These are phyloP conservation scores for Aureobasidium sp. DNA, from an alignment of 2,329 filamentous ascomycete species.

Conservation along the genomic window DNA sequence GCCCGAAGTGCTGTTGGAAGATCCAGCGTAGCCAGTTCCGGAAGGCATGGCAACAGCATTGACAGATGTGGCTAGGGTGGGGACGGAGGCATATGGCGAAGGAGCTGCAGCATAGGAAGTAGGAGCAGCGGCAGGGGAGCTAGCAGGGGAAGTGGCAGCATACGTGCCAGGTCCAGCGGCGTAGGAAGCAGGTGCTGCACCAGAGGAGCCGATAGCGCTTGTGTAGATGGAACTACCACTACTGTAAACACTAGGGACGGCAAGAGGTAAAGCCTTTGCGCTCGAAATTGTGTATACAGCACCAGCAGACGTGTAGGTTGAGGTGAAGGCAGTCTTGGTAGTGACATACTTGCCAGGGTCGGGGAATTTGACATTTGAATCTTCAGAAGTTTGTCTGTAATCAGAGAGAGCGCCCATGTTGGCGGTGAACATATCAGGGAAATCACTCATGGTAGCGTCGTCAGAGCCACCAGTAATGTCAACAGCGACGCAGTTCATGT, in stretches of 20 bases:
- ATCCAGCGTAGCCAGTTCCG: conserved; percentile 9
- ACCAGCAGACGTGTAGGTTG: conserved; percentile 12
- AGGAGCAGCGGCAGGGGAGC: conserved; percentile 20
- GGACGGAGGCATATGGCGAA: conserved; percentile 15
- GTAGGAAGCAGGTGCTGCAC: not conserved
- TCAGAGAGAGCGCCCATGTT: conserved; percentile 51
- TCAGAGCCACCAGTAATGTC: conserved; percentile 52
- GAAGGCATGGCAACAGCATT: conserved; percentile 14
- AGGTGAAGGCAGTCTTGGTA: conserved; percentile 21
- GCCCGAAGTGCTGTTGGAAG: conserved; percentile 12
- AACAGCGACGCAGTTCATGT: conserved; percentile 90
- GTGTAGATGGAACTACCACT: not conserved
- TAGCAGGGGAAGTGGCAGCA: conserved; percentile 16
- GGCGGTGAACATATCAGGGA: conserved; percentile 70
- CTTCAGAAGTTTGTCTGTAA: conserved; percentile 34
- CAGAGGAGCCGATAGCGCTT: not conserved
- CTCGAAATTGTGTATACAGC: conserved; percentile 3
- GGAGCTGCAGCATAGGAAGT: conserved; percentile 20
- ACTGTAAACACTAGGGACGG: conserved; percentile 14
- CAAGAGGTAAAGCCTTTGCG: conserved; percentile 21
- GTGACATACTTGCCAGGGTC: conserved; percentile 57
- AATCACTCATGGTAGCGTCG: conserved; percentile 41
- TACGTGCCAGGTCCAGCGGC: not conserved
- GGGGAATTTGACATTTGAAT: conserved; percentile 51
- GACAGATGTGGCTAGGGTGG: not conserved